Evolutionary conservation across 257 asterid species (phyloP), one percentile per base, ranked within the genome.

Genomic region (Solanum chiquidenum): DNA sequence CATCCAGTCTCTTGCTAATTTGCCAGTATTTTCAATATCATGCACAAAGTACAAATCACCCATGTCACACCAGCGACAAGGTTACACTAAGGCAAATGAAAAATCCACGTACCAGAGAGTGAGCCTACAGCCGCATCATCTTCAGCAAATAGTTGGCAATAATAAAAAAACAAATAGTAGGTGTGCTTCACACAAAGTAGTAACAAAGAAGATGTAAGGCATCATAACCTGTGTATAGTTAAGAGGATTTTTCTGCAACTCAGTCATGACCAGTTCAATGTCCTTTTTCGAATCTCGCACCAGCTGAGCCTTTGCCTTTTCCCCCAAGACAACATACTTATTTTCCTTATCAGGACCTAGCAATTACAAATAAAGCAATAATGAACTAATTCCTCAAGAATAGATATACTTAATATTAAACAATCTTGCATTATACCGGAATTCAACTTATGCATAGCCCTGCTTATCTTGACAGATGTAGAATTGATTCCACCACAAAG

Each of bases 401-500:
- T 73, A 34, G 71, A 76, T 40, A 31, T 75, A 85, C 31, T 83
- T 80, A 76, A 25, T 14, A 46, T 34, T 42, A 72, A 69, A 62
- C 52, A 87, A 86, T 62, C 72, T 84, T 60, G 75, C 46, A 83
- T 83, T 33, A 37, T 91, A 94, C 98, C 98, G 89, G 98, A 89
- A 88, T 92, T 94, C 90, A 95, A 62, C 92, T 94, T 97, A 80
- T 83, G 88, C 80, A 96, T 91, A 66, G 91, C 98, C 91, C 96
- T 91, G 98, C 99, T 96, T 87, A 90, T 92, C 95, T 95, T 97
- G 91, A 97, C 99, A 64, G 98, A 74, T 4, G 99, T 96, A 87
- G 99, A 97, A 88, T 97, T 97, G 86, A 97, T 97, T 86, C 99
- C 99, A 91, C 99, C 99, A 91, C 99, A 97, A 76, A 97, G 98